Conservation (phyloP, 352 stramenopile species). For the Globisporangium middletonii region DNA sequence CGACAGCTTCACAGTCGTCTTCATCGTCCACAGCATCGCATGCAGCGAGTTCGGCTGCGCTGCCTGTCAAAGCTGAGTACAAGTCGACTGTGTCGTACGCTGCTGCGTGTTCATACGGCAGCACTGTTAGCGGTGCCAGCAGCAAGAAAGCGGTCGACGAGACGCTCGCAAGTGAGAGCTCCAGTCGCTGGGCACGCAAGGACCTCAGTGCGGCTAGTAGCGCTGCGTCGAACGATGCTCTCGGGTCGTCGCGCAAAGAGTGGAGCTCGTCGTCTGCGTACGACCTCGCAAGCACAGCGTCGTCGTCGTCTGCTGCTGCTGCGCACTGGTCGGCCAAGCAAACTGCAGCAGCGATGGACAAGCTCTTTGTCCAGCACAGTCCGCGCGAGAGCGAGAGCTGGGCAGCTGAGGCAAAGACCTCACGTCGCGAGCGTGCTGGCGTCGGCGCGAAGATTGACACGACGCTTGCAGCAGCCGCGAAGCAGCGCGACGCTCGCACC, state of each 20-base stretch:
- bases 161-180: neutral
- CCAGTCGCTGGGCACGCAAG: conserved; percentile 13
- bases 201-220: neutral
- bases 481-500: conserved; percentile 1
- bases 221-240: neutral
- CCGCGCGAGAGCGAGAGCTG: conserved; percentile 15
- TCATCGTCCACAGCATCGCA: neutral
- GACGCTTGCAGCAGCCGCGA: neutral
- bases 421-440: neutral
- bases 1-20: neutral
- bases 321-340: conserved; percentile 6
- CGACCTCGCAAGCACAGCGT: neutral
- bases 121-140: neutral
- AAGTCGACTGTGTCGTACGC: conserved; percentile 14
- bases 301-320: neutral
- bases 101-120: neutral
- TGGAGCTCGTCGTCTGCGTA: conserved; percentile 4
- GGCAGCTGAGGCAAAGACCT: conserved; percentile 15
- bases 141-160: conserved; percentile 9
- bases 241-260: conserved; percentile 13
- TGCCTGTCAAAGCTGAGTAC: conserved; percentile 27
- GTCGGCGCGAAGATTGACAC: neutral
- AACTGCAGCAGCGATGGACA: conserved; percentile 1
- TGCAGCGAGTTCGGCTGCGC: neutral
- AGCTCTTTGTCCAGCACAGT: conserved; percentile 5